Conservation (phyloP, 2,329 filamentous ascomycete species). For the Microsporum ferrugineum region DNA sequence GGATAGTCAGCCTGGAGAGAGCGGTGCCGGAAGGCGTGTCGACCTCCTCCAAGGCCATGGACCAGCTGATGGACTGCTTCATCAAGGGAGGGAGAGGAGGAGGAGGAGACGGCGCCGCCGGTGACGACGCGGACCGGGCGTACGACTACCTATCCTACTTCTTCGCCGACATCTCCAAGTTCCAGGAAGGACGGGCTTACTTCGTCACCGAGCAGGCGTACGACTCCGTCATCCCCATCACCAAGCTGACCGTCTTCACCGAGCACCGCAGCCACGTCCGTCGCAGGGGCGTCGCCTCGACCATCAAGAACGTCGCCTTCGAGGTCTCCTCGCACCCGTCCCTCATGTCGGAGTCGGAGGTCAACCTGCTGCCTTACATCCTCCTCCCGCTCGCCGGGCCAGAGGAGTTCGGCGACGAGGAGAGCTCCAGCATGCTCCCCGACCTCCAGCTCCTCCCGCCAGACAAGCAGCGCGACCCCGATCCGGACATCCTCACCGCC, state of each 20-base stretch:
- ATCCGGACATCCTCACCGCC: slow-evolving; percentile 65
- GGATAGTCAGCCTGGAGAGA: slow-evolving; percentile 57
- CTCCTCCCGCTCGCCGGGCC: slow-evolving; percentile 76
- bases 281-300: slow-evolving; percentile 86
- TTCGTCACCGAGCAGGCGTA: slow-evolving; percentile 64
- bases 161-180: slow-evolving; percentile 84
- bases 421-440: slow-evolving; percentile 73
- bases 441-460: slow-evolving; percentile 82
- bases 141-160: slow-evolving; percentile 91
- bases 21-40: slow-evolving; percentile 57
- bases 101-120: slow-evolving; percentile 61
- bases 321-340: slow-evolving; percentile 60
- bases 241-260: slow-evolving; percentile 89
- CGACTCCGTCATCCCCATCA: slow-evolving; percentile 74
- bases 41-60: slow-evolving; percentile 62
- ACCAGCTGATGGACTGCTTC: slow-evolving; percentile 91
- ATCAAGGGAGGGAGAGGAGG: slow-evolving; percentile 61
- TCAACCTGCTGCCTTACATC: slow-evolving; percentile 78
- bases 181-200: slow-evolving; percentile 61
- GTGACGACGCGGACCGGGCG: slow-evolving; percentile 42
- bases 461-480: slow-evolving; percentile 74
- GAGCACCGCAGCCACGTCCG: slow-evolving; percentile 75
- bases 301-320: slow-evolving; percentile 89
- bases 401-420: slow-evolving; percentile 80
- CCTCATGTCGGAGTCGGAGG: slow-evolving; percentile 59